Conservation (phyloP, 495 filamentous ascomycete genomes). For the Ramalina intermedia region DNA sequence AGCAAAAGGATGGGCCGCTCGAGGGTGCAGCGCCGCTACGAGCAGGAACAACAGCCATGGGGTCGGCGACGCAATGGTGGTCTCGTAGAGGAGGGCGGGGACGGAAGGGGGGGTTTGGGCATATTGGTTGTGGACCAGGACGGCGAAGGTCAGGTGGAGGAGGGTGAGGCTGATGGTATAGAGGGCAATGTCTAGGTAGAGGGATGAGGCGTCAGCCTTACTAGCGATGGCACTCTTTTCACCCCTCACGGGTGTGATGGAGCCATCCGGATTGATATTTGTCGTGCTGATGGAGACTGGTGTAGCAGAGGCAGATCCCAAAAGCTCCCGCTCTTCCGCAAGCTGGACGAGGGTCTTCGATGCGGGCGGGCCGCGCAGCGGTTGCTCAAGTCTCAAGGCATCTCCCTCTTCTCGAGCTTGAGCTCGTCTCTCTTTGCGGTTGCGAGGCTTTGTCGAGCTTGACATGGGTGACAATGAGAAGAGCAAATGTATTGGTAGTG, state of each 20-base stretch:
- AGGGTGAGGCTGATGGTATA: slow-evolving; percentile 55
- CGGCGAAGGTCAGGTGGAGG: slow-evolving; percentile 77
- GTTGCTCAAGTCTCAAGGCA: slow-evolving; percentile 13
- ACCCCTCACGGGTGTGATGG: background rate
- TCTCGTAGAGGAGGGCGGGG: slow-evolving; percentile 30
- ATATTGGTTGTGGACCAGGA: slow-evolving; percentile 87
- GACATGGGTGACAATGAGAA: background rate
- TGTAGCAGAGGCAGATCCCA: slow-evolving; percentile 7
- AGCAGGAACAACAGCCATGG: slow-evolving; percentile 31
- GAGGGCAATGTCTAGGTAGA: slow-evolving; percentile 33
- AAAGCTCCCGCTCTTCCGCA: slow-evolving; percentile 32
- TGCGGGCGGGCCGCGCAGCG: slow-evolving; percentile 4
- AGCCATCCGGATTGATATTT: slow-evolving; percentile 14
- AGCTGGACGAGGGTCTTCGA: slow-evolving; percentile 37
- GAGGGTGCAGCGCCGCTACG: slow-evolving; percentile 21
- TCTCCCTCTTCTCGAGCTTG: slow-evolving; percentile 18
- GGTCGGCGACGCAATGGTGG: slow-evolving; percentile 35
- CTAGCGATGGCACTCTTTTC: background rate
- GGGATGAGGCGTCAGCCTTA: slow-evolving; percentile 12
- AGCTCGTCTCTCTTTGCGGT: slow-evolving; percentile 36
- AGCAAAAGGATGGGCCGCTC: slow-evolving; percentile 26
- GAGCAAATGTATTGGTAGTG: no score
- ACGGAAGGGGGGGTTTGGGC: slow-evolving; percentile 45
- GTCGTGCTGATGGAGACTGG: slow-evolving; percentile 11
- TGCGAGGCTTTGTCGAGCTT: slow-evolving; percentile 11